Base-by-base conservation (phyloP, 208 protist species). In the Naegleria gruberi region DNA sequence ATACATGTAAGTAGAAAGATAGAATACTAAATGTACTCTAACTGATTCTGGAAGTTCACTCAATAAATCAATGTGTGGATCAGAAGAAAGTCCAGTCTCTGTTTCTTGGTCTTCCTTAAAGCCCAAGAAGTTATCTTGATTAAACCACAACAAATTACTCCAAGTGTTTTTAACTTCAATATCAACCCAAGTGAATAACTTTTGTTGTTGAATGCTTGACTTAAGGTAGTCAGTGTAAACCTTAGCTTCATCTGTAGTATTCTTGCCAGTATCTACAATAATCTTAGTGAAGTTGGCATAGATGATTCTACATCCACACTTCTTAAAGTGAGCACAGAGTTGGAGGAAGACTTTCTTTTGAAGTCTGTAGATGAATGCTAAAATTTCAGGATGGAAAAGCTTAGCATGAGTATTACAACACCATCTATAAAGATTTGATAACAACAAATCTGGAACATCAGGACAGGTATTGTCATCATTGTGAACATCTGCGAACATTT, bases 271-370 rank as follows among this genome's bases (percentile, higher is more conserved):
- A 6, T 15, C n/a, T 19, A 91, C 30, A 41, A 91, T 57, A 12
- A 91, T 37, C 10, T 81, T 46, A 19, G 34, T 45, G 57, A 40
- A 81, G 42, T 85, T 37, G 23, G 45, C 74, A 85, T 77, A 91
- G 44, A 91, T 89, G 15, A 91, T 85, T 65, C 40, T 73, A 44
- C 42, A 17, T 43, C 82, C 82, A 23, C 55, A 74, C 12, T 89
- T 91, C 45, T 85, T 88, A 23, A 91, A 81, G 30, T 45, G 10
- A 23, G 57, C 23, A 6, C 89, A 77, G 0, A 91, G 77, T 43
- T 77, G 43, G 4, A 83, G 51, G 6, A 57, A 91, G 19, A 89
- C 8, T 34, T 77, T 87, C 30, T 47, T 91, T 37, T 43, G 19
- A 8, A 88, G 17, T 85, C 89, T 46, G 30, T 42, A 44, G 8